Evolutionary conservation across 1,139 yeast genomes (phyloP).

Genomic region (Kazachstania sp.): DNA sequence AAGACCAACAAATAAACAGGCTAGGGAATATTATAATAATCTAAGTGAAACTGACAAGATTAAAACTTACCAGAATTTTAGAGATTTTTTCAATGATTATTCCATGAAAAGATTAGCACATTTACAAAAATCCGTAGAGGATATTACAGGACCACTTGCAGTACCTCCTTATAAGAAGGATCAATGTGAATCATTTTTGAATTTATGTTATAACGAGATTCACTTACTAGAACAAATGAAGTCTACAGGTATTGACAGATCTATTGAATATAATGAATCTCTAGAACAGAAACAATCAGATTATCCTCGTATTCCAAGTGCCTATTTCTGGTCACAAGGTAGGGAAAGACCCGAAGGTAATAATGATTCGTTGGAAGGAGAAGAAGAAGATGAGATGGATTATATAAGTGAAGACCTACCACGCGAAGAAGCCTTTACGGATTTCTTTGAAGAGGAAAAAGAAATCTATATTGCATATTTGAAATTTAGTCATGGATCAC

Average conservation of each 20-base stretch:
- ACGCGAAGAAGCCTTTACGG: too few relatives aligned
- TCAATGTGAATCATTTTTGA: not conserved
- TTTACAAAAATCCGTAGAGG: not conserved
- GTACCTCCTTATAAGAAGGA: not conserved
- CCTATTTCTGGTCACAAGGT: too few relatives aligned
- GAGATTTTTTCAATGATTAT: not conserved
- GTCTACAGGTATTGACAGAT: not conserved
- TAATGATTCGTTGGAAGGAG: too few relatives aligned
- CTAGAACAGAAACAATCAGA: too few relatives aligned
- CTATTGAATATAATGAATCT: too few relatives aligned
- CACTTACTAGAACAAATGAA: not conserved
- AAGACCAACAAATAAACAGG: constrained; percentile 2
- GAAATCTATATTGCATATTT: too few relatives aligned
- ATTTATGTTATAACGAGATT: not conserved
- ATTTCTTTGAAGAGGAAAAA: too few relatives aligned
- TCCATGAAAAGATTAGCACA: not conserved
- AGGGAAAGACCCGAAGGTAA: too few relatives aligned
- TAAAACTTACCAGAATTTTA: not conserved
- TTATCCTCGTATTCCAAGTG: too few relatives aligned
- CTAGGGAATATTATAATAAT: not conserved
- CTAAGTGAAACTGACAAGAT: not conserved
- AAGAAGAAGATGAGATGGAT: too few relatives aligned
- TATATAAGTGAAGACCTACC: too few relatives aligned
- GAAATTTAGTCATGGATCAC: too few relatives aligned
- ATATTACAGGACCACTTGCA: not conserved